Percentiles rank a stretch among this genome's conserved stretches.
These are phyloP conservation scores for Chlamydomonas incerta DNA, from an alignment of 139 green algal species.

Conservation along the genomic window DNA sequence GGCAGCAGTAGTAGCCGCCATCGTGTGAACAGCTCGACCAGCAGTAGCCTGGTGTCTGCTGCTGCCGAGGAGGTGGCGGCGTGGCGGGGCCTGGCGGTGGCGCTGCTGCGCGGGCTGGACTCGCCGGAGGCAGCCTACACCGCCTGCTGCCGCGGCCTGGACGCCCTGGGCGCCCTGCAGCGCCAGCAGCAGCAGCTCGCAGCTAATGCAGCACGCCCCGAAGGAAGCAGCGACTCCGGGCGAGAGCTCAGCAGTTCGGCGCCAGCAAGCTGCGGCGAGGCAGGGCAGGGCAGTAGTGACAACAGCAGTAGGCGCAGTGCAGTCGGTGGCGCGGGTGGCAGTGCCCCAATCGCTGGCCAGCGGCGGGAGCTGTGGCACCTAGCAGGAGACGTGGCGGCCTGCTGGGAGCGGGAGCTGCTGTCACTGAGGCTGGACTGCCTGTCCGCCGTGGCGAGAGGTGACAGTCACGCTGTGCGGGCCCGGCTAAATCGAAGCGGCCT, in stretches of 20 bases:
- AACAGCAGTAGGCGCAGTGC: too few species aligned
- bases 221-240: too few species aligned
- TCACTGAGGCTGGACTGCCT: neutral
- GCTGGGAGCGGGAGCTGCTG: neutral
- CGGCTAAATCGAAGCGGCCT: neutral
- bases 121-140: constrained; percentile 37
- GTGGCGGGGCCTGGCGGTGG: neutral
- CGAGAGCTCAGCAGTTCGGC: neutral
- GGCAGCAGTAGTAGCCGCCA: too few species aligned
- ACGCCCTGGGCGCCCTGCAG: neutral
- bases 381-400: too few species aligned
- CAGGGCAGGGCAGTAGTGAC: too few species aligned
- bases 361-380: too few species aligned
- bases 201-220: neutral
- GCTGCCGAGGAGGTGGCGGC: neutral
- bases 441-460: neutral
- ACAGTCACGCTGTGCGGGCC: constrained; percentile 4
- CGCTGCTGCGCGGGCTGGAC: neutral
- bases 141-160: neutral
- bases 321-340: too few species aligned
- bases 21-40: too few species aligned
- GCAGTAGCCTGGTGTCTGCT: too few species aligned
- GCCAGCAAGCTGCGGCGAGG: too few species aligned
- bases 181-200: neutral
- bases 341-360: too few species aligned